Conservation (phyloP, 2,329 filamentous ascomycete species). For the Xylaria sp. region DNA sequence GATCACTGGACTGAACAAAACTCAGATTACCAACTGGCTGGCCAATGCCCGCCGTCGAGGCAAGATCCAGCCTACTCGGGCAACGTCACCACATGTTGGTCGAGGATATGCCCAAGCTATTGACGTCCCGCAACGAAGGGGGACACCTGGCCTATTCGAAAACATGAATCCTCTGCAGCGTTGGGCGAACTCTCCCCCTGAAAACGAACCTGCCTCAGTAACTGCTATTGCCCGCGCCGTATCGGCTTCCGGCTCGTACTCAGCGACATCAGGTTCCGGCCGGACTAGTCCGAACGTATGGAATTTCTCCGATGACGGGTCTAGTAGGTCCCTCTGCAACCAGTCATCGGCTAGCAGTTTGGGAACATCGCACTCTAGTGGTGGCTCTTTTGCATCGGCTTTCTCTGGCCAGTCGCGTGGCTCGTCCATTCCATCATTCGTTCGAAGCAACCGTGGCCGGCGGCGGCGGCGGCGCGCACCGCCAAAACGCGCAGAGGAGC, state of each 20-base stretch:
- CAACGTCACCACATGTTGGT: constrained; percentile 75
- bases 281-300: constrained; percentile 68
- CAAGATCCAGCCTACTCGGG: constrained; percentile 77
- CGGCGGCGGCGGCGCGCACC: constrained; percentile 62
- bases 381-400: constrained; percentile 67
- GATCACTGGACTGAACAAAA: constrained; percentile 82
- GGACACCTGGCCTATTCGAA: constrained; percentile 63
- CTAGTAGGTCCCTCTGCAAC: constrained; percentile 66
- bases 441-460: constrained; percentile 56
- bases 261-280: constrained; percentile 60
- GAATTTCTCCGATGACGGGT: constrained; percentile 71
- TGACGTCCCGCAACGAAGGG: constrained; percentile 74
- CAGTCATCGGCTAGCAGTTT: constrained; percentile 70
- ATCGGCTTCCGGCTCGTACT: constrained; percentile 61
- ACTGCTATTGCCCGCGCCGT: constrained; percentile 69
- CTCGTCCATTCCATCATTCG: constrained; percentile 62
- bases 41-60: constrained; percentile 87
- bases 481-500: constrained; percentile 53
- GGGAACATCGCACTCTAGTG: constrained; percentile 70
- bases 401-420: constrained; percentile 69
- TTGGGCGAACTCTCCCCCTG: constrained; percentile 69
- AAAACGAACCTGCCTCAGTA: constrained; percentile 70
- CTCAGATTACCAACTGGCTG: constrained; percentile 91
- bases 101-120: constrained; percentile 71
- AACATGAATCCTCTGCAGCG: constrained; percentile 68